Percentiles rank a stretch among this genome's conserved stretches.
Conservation (phyloP, 805 yeast genomes). For the Suhomyces pyralidae region DNA sequence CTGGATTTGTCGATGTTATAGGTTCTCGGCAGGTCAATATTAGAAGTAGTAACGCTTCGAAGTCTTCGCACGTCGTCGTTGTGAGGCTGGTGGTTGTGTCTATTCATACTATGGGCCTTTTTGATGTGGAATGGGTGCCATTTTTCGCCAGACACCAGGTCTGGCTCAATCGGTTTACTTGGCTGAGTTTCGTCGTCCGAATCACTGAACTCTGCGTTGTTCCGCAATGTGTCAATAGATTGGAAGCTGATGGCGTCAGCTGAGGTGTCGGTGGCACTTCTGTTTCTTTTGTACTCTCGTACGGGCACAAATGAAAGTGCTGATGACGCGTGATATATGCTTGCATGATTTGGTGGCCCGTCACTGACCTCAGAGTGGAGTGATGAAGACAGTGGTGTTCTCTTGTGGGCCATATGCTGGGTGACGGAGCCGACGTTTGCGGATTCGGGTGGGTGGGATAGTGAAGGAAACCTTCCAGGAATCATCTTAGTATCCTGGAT, state of each 20-base stretch:
- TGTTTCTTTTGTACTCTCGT: neutral
- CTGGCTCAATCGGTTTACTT: neutral
- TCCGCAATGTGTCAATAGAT: conserved; percentile 7
- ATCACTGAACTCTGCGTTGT: neutral
- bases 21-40: neutral
- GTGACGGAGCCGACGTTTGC: neutral
- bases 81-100: neutral
- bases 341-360: neutral
- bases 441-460: neutral
- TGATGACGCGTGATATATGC: neutral
- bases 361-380: neutral
- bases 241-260: conserved; percentile 10
- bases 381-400: neutral
- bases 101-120: neutral
- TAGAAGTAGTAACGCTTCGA: conserved; percentile 9
- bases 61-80: conserved; percentile 3
- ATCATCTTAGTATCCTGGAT: neutral
- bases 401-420: neutral
- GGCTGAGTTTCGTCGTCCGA: neutral
- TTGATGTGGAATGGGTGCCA: neutral
- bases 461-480: neutral
- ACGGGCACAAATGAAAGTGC: neutral
- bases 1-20: neutral
- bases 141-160: neutral
- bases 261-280: conserved; percentile 10